These are phyloP conservation scores for Aspergillus flavus DNA, from an alignment of 2,329 filamentous ascomycete genomes.

Conservation along the genomic window DNA sequence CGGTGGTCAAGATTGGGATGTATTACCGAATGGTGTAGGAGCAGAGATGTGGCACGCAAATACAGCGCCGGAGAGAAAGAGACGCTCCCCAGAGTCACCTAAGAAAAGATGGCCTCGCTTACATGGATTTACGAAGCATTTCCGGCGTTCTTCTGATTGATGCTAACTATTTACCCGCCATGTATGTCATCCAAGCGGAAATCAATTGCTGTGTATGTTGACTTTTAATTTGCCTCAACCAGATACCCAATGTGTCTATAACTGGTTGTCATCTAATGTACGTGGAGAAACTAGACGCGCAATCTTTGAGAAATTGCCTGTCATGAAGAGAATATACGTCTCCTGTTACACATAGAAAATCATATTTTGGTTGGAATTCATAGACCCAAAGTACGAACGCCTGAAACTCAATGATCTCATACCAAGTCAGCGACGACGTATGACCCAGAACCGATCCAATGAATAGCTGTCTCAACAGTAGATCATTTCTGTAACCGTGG, in stretches of 20 bases:
- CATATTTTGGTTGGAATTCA: not conserved
- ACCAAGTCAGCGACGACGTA: not conserved
- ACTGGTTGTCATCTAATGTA: not conserved
- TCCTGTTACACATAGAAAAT: not conserved
- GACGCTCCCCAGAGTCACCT: not conserved
- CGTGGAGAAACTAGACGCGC: not conserved
- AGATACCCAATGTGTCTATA: not conserved
- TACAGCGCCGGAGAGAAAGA: not conserved
- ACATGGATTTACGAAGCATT: not conserved
- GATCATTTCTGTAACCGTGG: not conserved
- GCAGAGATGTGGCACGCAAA: not conserved
- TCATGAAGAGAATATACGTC: not conserved
- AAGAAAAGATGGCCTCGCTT: not conserved
- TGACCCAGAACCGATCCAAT: not conserved
- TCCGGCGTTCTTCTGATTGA: slow-evolving; percentile 1
- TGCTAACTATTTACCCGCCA: not conserved
- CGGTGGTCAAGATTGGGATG: not conserved
- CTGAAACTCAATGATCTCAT: not conserved
- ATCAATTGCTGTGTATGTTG: not conserved
- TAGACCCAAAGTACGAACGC: too few species aligned
- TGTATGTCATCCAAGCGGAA: not conserved
- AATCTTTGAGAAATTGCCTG: not conserved
- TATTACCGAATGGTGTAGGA: not conserved
- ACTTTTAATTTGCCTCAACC: not conserved
- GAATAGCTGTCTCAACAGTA: not conserved